Evolutionary conservation across 2,329 filamentous ascomycete genomes (phyloP).

Genomic region (Sarocladiaceae sp.): DNA sequence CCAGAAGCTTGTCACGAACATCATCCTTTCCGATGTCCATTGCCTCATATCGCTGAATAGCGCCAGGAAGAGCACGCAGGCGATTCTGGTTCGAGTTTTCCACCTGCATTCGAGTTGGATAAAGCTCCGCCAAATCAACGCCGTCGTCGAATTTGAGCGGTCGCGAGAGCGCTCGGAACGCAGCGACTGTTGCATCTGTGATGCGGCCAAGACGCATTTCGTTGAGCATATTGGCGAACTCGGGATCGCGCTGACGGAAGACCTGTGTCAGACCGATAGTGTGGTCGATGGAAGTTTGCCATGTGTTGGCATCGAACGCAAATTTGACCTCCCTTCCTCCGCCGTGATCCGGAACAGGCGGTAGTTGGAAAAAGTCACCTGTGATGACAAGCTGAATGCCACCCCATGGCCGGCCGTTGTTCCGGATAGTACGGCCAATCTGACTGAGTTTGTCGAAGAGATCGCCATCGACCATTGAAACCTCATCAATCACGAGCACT

Average conservation of each 20-base stretch:
- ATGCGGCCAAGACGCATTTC: slow-evolving; percentile 92
- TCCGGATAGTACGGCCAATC: slow-evolving; percentile 79
- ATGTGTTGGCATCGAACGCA: slow-evolving; percentile 87
- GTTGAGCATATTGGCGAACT: slow-evolving; percentile 93
- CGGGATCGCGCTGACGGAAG: slow-evolving; percentile 86
- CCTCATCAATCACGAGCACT: slow-evolving; percentile 85
- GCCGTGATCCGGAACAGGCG: slow-evolving; percentile 75
- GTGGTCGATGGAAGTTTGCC: slow-evolving; percentile 89
- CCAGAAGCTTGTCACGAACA: slow-evolving; percentile 71
- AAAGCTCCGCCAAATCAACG: slow-evolving; percentile 75
- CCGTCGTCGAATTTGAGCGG: slow-evolving; percentile 69
- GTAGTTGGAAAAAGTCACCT: slow-evolving; percentile 95
- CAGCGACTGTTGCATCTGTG: slow-evolving; percentile 67
- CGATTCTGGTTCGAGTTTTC: slow-evolving; percentile 77
- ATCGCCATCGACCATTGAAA: slow-evolving; percentile 98
- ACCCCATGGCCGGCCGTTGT: slow-evolving; percentile 89
- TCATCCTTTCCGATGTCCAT: slow-evolving; percentile 69
- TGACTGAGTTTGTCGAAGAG: slow-evolving; percentile 94
- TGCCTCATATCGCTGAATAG: slow-evolving; percentile 65
- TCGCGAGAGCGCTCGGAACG: slow-evolving; percentile 71
- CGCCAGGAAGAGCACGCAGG: slow-evolving; percentile 68
- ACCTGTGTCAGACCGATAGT: slow-evolving; percentile 94
- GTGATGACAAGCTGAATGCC: slow-evolving; percentile 95
- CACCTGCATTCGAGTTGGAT: slow-evolving; percentile 86
- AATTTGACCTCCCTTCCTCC: slow-evolving; percentile 70